Evolutionary conservation across 2,329 filamentous ascomycete genomes (phyloP).

Genomic region (Colletotrichum godetiae): DNA sequence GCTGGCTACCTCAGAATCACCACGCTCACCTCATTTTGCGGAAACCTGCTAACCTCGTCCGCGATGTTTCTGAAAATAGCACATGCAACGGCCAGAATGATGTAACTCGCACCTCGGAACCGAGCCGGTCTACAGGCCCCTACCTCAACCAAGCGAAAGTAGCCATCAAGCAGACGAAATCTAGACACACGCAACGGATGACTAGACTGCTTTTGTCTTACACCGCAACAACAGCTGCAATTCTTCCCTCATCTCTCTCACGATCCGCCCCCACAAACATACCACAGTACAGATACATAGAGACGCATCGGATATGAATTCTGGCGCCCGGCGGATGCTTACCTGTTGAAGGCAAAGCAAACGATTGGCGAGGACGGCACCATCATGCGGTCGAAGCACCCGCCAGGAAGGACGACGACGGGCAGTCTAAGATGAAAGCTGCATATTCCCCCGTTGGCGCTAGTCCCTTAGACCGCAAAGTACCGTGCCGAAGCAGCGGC

Average conservation of each 20-base stretch:
- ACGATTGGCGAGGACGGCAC: constrained; percentile 7
- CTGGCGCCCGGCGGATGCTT: constrained; percentile 18
- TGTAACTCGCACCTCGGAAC: background rate
- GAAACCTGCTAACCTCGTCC: background rate
- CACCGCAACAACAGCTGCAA: background rate
- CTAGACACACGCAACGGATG: background rate
- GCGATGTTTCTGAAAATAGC: constrained; percentile 4
- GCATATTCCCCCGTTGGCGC: constrained; percentile 4
- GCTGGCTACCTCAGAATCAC: no score
- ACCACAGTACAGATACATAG: background rate
- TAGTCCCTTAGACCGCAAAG: background rate
- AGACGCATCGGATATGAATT: background rate
- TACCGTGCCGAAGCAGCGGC: constrained; percentile 2
- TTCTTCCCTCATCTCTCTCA: background rate
- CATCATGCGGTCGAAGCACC: background rate
- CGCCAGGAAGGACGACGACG: background rate
- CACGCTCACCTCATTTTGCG: background rate
- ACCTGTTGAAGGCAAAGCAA: constrained; percentile 4
- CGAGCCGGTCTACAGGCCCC: background rate
- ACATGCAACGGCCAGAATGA: background rate
- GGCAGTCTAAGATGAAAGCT: constrained; percentile 3
- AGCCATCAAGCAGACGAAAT: background rate
- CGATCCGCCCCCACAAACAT: background rate
- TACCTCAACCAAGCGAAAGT: background rate
- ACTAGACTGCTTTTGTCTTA: background rate